A percentile compares a stretch with the other conserved stretches of the same genome.
phyloP scores from a whole-genome alignment of 2,329 filamentous ascomycete species.

The Simplicillium aogashimaense region DNA sequence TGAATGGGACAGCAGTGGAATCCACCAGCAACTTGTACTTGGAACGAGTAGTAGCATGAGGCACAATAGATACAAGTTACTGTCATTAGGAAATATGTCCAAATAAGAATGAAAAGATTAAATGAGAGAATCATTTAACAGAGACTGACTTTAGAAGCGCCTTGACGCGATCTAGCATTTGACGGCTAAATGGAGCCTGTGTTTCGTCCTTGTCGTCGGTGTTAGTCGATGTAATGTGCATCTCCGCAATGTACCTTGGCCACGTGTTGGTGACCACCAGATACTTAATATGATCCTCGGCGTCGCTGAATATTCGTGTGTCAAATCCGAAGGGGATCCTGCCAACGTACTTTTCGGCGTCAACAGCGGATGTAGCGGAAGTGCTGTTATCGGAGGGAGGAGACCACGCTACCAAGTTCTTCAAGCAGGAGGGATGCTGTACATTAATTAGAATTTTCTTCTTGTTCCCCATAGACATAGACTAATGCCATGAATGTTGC shows the following conservation, averaged over 20 bases:
- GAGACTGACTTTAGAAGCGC: slow-evolving; percentile 3
- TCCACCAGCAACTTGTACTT: too few relatives aligned
- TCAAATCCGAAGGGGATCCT: slow-evolving; percentile 3
- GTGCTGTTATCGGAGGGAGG: neutral
- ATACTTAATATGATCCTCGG: slow-evolving; percentile 14
- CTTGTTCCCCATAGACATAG: too few relatives aligned
- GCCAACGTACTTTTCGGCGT: slow-evolving; percentile 2
- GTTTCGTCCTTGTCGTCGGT: slow-evolving; percentile 4
- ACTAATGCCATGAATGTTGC: too few relatives aligned
- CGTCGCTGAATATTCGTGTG: slow-evolving; percentile 8
- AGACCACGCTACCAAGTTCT: too few relatives aligned
- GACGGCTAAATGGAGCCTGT: slow-evolving; percentile 4
- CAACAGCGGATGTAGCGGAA: neutral
- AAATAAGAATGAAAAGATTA: too few relatives aligned
- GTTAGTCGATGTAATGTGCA: slow-evolving; percentile 5
- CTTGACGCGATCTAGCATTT: slow-evolving; percentile 3
- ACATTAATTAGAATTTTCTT: too few relatives aligned
- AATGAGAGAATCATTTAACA: neutral
- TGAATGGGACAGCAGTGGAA: too few relatives aligned
- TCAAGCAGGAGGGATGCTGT: too few relatives aligned
- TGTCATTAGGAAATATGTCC: too few relatives aligned
- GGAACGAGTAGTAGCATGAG: too few relatives aligned
- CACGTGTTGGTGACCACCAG: slow-evolving; percentile 19
- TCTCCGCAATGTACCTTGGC: slow-evolving; percentile 16
- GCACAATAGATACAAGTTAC: too few relatives aligned